Conservation (phyloP, 352 stramenopile genomes). For the Globisporangium nagaii region DNA sequence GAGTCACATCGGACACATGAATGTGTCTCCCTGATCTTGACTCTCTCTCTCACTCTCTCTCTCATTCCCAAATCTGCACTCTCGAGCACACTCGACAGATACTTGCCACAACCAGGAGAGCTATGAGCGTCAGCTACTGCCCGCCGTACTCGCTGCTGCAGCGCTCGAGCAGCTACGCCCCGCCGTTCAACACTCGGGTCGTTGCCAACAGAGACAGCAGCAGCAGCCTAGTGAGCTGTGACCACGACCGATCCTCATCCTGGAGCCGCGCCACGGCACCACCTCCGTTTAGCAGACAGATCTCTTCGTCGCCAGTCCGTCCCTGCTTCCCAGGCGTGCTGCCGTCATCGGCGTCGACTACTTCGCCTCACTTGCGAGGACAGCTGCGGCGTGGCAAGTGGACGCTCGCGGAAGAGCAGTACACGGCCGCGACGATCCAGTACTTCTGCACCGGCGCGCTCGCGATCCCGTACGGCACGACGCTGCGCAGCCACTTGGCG, state of each 20-base stretch:
- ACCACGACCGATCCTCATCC: not conserved
- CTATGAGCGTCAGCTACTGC: not conserved
- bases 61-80: not conserved
- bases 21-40: too few relatives aligned
- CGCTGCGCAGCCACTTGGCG: slow-evolving; percentile 63
- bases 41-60: not conserved
- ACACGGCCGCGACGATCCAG: slow-evolving; percentile 53
- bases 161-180: not conserved
- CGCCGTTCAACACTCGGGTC: not conserved
- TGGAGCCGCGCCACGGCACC: not conserved
- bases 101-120: not conserved
- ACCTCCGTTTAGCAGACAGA: not conserved
- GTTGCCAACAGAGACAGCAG: too few relatives aligned
- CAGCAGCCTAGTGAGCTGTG: not conserved
- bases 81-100: not conserved
- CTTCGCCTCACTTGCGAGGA: not conserved
- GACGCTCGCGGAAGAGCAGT: slow-evolving; percentile 59
- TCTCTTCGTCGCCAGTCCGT: not conserved
- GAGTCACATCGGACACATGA: too few relatives aligned
- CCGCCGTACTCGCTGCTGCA: not conserved
- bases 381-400: slow-evolving; percentile 62
- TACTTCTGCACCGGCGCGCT: slow-evolving; percentile 63
- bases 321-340: not conserved
- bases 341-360: not conserved
- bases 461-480: slow-evolving; percentile 66